Evolutionary conservation across 2,329 filamentous ascomycete species (phyloP).

Genomic region (Pseudogymnoascus sp.): DNA sequence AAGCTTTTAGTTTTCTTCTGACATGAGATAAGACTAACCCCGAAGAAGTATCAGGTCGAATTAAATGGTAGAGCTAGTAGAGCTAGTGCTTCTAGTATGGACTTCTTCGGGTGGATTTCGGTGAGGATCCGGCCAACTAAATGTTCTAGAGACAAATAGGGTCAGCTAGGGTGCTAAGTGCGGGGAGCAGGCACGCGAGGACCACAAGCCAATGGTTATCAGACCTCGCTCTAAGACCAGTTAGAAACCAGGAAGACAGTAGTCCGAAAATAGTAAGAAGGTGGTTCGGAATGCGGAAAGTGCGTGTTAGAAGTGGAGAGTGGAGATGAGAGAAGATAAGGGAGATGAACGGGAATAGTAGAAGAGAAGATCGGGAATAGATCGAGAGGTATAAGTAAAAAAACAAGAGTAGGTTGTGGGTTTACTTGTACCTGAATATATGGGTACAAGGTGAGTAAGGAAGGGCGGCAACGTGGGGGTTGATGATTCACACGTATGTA

Average conservation of each 20-base stretch:
- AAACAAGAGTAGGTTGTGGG: not conserved
- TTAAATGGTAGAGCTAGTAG: not conserved
- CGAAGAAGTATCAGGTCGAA: not conserved
- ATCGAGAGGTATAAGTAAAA: not conserved
- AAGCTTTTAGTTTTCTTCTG: conserved; percentile 6
- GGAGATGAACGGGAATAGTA: conserved; percentile 2
- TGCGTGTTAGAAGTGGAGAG: not conserved
- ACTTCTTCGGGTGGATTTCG: not conserved
- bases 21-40: not conserved
- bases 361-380: not conserved
- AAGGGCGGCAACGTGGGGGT: not conserved
- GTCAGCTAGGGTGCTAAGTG: not conserved
- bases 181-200: conserved; percentile 1
- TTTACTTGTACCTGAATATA: not conserved
- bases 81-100: not conserved
- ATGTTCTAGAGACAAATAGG: not conserved
- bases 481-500: not conserved
- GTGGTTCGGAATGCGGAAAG: not conserved
- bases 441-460: not conserved
- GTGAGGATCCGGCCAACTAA: not conserved
- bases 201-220: conserved; percentile 6
- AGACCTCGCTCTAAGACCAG: not conserved
- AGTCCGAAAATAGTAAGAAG: not conserved
- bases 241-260: not conserved
- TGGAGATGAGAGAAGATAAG: conserved; percentile 5